phyloP scores from a whole-genome alignment of 495 filamentous ascomycete species.

The Daldinia loculata region DNA sequence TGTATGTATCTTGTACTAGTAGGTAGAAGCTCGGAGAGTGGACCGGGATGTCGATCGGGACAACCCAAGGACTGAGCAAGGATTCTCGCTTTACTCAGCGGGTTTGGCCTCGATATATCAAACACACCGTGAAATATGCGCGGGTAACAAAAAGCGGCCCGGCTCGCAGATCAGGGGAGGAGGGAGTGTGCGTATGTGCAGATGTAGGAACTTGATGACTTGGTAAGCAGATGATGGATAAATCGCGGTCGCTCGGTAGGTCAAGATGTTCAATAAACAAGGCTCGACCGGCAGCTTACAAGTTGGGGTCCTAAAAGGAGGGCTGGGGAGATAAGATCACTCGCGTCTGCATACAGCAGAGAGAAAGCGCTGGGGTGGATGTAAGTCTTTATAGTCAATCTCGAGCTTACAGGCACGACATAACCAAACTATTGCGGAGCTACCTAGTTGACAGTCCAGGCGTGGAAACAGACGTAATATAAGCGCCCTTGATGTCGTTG shows the following conservation, averaged over 20 bases:
- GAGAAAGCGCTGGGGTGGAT: conserved; percentile 6
- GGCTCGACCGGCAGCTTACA: conserved; percentile 30
- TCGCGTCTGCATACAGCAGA: conserved; percentile 30
- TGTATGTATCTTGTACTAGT: conserved; percentile 40
- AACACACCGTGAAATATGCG: conserved; percentile 21
- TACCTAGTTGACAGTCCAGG: conserved; percentile 11
- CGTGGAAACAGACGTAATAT: conserved; percentile 4
- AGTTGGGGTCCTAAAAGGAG: conserved; percentile 38
- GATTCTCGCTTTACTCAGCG: conserved; percentile 29
- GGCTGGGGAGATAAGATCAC: conserved; percentile 18
- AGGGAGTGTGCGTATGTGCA: conserved; percentile 19
- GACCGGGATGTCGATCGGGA: conserved; percentile 44
- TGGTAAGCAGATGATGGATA: conserved; percentile 26
- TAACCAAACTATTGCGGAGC: conserved; percentile 13
- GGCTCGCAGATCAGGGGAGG: conserved; percentile 19
- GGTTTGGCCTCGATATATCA: conserved; percentile 31
- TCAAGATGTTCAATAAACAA: conserved; percentile 36
- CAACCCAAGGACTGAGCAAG: conserved; percentile 31
- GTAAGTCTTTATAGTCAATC: conserved; percentile 15
- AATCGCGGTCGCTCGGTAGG: conserved; percentile 32
- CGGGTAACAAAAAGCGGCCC: conserved; percentile 21
- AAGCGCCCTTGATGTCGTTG: conserved; percentile 13
- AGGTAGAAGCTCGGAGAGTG: conserved; percentile 35
- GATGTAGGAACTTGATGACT: conserved; percentile 21
- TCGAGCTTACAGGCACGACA: conserved; percentile 26